Base-by-base conservation (phyloP, 371 early-diverging fungal genomes). In the Actinomortierella wolfii region DNA sequence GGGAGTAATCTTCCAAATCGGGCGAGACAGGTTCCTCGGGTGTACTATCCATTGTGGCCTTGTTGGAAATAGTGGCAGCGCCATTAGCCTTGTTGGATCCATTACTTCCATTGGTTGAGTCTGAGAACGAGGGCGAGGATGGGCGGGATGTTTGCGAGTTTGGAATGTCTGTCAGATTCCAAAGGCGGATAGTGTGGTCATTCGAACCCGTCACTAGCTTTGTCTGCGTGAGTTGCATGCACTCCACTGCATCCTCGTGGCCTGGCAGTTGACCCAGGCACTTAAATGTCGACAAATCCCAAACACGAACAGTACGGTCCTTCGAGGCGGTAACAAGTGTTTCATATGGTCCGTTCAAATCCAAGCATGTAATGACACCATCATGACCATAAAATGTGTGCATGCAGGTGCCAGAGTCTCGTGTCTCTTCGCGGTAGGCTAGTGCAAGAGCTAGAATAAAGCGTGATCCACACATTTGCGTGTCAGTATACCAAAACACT, bases 141-240 rank as follows among this genome's bases (percentile, higher is more conserved):
- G 76, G 18, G 39, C 57, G 47, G 61, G 64, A 40, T 26, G 54
- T 55, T 26, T 59, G 78, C 54, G 51, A 70, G 53, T 54, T 82
- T 26, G 64, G 79, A 48, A 85, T 83, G 45, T 82, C 80, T 14
- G 86, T 74, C 20, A 94, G 69, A 60, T 95, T 89, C 97, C 97
- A 97, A 54, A 89, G 86, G 42, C 89, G 83, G 51, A 95, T 87
- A 9, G 92, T 85, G 44, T 84, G 78, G 63, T 96, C 95, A 47
- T 89, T 88, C 2, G 93, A 86, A 14, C 92, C 94, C 8, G 93
- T 92, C 58, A 93, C 78, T 20, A 94, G 78, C 15, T 79, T 85
- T 54, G 85, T 78, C 18, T 83, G 83, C 34, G 63, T 61, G 18
- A 91, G 76, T 58, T 92, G 94, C 23, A 93, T 81, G 44, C 90